Conservation (phyloP, 202 grass and related monocot species). For the Dendrocalamus latiflorus region DNA sequence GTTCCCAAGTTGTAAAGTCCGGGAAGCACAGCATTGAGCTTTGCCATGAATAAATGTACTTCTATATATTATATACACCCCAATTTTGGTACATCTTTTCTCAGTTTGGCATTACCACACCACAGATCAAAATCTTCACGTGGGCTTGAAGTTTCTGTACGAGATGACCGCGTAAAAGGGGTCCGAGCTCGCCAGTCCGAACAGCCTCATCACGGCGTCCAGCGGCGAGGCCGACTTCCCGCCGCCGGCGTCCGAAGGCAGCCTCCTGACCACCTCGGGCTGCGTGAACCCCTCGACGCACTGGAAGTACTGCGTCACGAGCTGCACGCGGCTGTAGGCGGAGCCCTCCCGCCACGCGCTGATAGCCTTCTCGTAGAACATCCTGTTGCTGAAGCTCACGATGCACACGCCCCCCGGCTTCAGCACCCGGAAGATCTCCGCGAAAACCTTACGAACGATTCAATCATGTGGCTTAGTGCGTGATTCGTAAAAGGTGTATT, state of each 20-base stretch:
- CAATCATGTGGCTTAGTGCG: too few relatives aligned
- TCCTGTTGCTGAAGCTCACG: constrained; percentile 83
- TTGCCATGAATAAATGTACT: too few relatives aligned
- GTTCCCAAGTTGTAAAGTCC: too few relatives aligned
- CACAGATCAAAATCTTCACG: neutral
- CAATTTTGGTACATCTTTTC: neutral
- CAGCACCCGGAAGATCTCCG: constrained; percentile 81
- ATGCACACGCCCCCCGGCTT: constrained; percentile 85
- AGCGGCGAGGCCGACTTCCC: constrained; percentile 38
- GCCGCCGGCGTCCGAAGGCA: constrained; percentile 34
- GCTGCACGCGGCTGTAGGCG: constrained; percentile 68
- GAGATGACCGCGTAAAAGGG: constrained; percentile 84
- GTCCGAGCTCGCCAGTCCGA: constrained; percentile 55
- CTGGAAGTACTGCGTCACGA: constrained; percentile 84
- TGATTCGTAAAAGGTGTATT: too few relatives aligned
- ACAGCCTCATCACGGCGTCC: constrained; percentile 52
- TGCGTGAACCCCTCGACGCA: constrained; percentile 81
- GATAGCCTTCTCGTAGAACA: constrained; percentile 93
- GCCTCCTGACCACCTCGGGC: constrained; percentile 65
- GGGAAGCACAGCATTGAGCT: too few relatives aligned
- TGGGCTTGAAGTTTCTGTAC: constrained; percentile 68
- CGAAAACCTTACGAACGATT: constrained; percentile 49
- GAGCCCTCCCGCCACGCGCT: constrained; percentile 77
- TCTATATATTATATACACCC: neutral
- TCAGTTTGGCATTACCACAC: too few relatives aligned